Evolutionary conservation across 768 basidiomycete species (phyloP).

Genomic region (Sistotremastrum suecicum): DNA sequence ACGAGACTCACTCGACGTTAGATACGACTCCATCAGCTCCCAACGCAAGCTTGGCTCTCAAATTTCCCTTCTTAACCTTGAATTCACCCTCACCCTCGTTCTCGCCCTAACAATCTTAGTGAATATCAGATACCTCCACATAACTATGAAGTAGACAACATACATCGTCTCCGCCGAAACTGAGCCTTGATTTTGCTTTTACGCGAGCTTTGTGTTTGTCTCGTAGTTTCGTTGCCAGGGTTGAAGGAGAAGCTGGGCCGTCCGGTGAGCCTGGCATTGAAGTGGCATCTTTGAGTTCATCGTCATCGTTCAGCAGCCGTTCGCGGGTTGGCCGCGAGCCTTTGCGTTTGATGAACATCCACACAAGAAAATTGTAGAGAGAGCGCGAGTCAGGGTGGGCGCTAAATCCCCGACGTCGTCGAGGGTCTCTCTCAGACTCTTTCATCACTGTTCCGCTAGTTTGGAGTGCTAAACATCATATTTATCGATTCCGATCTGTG

Average conservation of each 20-base stretch:
- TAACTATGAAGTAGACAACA: slow-evolving; percentile 5
- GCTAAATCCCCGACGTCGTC: no score
- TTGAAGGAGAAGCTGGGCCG: slow-evolving; percentile 40
- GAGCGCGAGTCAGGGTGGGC: no score
- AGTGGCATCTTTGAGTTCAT: background rate
- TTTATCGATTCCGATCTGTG: no score
- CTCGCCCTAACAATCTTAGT: slow-evolving; percentile 14
- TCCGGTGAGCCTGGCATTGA: slow-evolving; percentile 1
- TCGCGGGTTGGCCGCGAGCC: no score
- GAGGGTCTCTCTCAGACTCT: no score
- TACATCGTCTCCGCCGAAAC: slow-evolving; percentile 62
- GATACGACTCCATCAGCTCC: slow-evolving; percentile 11
- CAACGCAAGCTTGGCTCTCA: slow-evolving; percentile 52
- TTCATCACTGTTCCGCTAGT: no score
- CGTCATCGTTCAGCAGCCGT: background rate
- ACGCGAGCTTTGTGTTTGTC: slow-evolving; percentile 49
- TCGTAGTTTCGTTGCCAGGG: slow-evolving; percentile 53
- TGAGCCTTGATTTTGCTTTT: slow-evolving; percentile 53
- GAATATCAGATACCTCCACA: slow-evolving; percentile 1
- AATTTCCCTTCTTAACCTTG: slow-evolving; percentile 66
- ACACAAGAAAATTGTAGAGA: no score
- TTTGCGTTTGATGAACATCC: no score
- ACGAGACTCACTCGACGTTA: no score
- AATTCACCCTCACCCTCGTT: slow-evolving; percentile 56
- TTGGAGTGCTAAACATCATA: no score